Base-by-base conservation (phyloP, 306 rosid species). In the Lithocarpus polystachyus region DNA sequence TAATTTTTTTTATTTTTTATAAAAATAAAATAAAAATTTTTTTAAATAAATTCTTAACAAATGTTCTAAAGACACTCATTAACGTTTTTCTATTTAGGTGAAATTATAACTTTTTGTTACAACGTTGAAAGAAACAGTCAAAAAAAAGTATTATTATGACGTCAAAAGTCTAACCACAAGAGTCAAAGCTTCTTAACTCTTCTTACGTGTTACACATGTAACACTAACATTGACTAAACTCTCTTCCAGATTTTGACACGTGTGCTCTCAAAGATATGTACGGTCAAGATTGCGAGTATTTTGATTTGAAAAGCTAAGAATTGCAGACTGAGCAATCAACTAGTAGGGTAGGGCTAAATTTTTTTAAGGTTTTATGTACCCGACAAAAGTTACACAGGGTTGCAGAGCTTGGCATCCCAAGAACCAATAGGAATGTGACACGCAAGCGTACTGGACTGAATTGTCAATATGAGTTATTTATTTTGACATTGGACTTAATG, bases 151-250 rank as follows among this genome's bases (percentile, higher is more conserved):
- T 18, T 31, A 43, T 3, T 26, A 0, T 76, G 80, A 64, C 64
- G 73, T 76, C 48, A 20, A 29, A 48, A 76, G 72, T 51, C 62
- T 19, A 2, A 10, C 13, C 13, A 6, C 2, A 4, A 28, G 61
- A 61, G 72, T 75, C 79, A 75, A 75, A 75, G 52, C 22, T 17
- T 62, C 56, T 28, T 62, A 17, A 8, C 8, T 61, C 28, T 26
- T 18, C 51, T 3, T 7, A 23, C 18, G 14, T 4, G 11, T 26
- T 23, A 3, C 4, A 35, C 12, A 43, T 23, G 24, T 4, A 0
- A 31, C 3, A 18, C 13, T 13, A 4, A 4, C 67, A 59, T 56
- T 59, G 67, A 59, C 13, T 4, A 5, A 4, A 64, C 52, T 5
- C 56, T 55, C 71, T 11, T 5, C 15, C 0, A 11, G 35, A 35